Conservation (phyloP, 768 basidiomycete species). For the Trametes coccinea region DNA sequence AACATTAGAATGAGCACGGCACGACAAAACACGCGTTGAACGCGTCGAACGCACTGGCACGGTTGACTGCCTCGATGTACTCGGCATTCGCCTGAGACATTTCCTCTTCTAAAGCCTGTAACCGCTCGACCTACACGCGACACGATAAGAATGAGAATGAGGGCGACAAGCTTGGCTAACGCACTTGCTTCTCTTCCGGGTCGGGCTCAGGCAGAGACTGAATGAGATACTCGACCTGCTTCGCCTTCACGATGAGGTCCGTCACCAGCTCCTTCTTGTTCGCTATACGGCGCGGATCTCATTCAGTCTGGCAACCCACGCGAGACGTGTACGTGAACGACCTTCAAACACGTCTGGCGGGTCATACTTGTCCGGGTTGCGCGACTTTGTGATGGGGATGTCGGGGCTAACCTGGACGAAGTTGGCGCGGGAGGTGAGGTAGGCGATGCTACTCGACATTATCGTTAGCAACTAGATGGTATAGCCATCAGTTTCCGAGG, state of each 20-base stretch:
- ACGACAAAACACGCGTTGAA: not conserved
- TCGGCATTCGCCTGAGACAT: constrained; percentile 75
- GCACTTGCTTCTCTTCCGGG: constrained; percentile 72
- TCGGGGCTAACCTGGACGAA: constrained; percentile 78
- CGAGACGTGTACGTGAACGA: constrained; percentile 5
- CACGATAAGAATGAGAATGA: not conserved
- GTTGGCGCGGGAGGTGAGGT: constrained; percentile 72
- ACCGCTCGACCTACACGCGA: constrained; percentile 55
- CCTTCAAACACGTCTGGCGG: constrained; percentile 18
- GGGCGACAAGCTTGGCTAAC: not conserved
- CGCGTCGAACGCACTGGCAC: constrained; percentile 45
- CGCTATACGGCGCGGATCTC: constrained; percentile 46
- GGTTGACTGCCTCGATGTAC: constrained; percentile 68
- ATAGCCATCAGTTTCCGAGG: not conserved
- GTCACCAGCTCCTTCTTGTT: constrained; percentile 83
- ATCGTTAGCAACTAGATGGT: constrained; percentile 72
- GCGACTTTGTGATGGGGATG: constrained; percentile 82
- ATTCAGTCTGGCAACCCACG: not conserved
- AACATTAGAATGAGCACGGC: not conserved
- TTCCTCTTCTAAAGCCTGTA: constrained; percentile 66
- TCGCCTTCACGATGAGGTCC: constrained; percentile 83
- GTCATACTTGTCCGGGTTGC: constrained; percentile 36
- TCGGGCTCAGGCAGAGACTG: constrained; percentile 78
- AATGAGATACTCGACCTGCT: constrained; percentile 86
- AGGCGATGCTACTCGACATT: constrained; percentile 80